A percentile compares a stretch with the other conserved stretches of the same genome.
Evolutionary conservation across 2,329 filamentous ascomycete genomes (phyloP).

Genomic region (Colletotrichum sp.): DNA sequence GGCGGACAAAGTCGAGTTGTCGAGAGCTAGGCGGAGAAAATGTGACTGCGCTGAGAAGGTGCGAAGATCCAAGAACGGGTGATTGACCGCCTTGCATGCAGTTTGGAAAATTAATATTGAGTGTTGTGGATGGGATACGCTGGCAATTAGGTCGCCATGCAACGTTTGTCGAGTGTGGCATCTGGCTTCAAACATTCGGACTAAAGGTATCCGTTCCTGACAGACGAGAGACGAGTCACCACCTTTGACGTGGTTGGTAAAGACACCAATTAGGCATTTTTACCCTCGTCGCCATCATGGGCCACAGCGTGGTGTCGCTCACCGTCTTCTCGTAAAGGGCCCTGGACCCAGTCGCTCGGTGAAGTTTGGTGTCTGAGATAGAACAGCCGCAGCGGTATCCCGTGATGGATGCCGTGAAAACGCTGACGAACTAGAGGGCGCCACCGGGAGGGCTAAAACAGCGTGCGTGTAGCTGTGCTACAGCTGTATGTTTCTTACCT

Average conservation of each 20-base stretch:
- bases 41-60: neutral
- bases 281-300: neutral
- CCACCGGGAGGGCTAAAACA: neutral
- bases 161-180: neutral
- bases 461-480: neutral
- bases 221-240: neutral
- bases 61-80: neutral
- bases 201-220: neutral
- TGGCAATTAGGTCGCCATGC: neutral
- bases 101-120: neutral
- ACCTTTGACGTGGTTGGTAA: neutral
- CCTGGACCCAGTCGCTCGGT: constrained; percentile 1
- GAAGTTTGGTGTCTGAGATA: constrained; percentile 9
- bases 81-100: constrained; percentile 9
- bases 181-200: neutral
- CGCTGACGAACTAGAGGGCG: neutral
- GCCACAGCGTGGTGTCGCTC: neutral
- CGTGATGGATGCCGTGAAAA: neutral
- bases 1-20: neutral
- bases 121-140: neutral
- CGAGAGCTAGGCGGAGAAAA: neutral
- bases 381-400: neutral
- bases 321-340: constrained; percentile 9
- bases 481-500: neutral
- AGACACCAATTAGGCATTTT: neutral